Evolutionary conservation across 305 asterid genomes (phyloP).

Genomic region (Solanum aculeatissimum): DNA sequence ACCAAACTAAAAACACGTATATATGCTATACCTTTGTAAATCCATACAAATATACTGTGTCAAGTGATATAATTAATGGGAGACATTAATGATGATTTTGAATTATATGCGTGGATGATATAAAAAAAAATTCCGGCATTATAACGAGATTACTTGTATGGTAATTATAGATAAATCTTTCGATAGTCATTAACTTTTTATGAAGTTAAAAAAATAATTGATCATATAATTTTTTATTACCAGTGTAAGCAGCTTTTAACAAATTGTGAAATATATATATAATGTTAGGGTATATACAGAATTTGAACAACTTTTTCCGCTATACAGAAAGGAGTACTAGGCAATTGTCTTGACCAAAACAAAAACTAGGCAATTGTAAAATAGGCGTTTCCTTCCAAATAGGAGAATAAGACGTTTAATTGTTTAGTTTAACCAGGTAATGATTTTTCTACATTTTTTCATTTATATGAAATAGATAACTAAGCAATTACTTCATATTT

Average conservation of each 20-base stretch:
- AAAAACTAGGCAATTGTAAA: not conserved
- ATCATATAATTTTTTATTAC: not conserved
- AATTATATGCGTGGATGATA: not conserved
- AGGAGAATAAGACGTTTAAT: no score
- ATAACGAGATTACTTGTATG: not conserved
- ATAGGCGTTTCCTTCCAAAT: not conserved
- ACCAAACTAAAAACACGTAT: no score
- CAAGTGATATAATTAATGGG: not conserved
- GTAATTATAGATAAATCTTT: not conserved
- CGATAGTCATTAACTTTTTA: not conserved
- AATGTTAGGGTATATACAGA: not conserved
- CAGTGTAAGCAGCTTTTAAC: not conserved
- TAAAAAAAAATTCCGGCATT: not conserved
- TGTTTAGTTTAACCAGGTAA: not conserved
- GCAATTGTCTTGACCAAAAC: not conserved
- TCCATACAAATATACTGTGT: not conserved
- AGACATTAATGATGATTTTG: not conserved
- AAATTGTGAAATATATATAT: not conserved
- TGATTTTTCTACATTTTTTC: not conserved
- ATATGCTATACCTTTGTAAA: not conserved
- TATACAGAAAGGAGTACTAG: not conserved
- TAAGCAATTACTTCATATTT: not conserved
- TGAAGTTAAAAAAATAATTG: not conserved
- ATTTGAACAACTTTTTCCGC: not conserved
- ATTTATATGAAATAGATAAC: not conserved